Percentiles rank a stretch among this genome's conserved stretches.
These are phyloP conservation scores for Apiospora saccharicola DNA, from an alignment of 2,329 filamentous ascomycete genomes.

Conservation along the genomic window DNA sequence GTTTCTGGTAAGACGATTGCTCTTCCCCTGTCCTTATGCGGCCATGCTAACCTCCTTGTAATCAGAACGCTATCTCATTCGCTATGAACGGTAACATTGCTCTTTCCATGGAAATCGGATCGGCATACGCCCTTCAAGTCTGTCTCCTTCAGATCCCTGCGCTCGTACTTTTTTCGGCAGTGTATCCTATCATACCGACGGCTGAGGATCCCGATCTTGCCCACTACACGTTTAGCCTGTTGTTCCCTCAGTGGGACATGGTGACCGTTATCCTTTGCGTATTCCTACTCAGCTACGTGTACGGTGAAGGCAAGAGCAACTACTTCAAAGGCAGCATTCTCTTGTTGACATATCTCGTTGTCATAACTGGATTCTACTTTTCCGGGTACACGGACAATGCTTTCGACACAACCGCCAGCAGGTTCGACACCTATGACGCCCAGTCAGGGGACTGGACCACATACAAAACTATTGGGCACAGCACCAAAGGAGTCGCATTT, in stretches of 20 bases:
- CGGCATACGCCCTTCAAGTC: conserved; percentile 94
- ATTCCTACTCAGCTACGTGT: conserved; percentile 96
- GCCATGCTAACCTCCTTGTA: conserved; percentile 5
- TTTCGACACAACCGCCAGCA: conserved; percentile 53
- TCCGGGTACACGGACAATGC: conserved; percentile 62
- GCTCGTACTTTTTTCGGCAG: conserved; percentile 87
- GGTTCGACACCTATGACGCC: conserved; percentile 62
- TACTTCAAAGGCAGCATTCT: conserved; percentile 99
- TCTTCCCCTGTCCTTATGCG: not conserved
- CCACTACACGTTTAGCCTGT: conserved; percentile 79
- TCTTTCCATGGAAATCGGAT: conserved; percentile 98
- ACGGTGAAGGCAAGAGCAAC: conserved; percentile 98
- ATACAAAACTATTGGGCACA: conserved; percentile 62
- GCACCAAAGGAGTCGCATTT: conserved; percentile 48
- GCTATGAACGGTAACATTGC: conserved; percentile 99
- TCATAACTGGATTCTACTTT: conserved; percentile 91
- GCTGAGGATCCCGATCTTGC: conserved; percentile 50
- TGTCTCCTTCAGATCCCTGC: conserved; percentile 94
- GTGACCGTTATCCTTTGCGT: conserved; percentile 95
- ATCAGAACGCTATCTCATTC: conserved; percentile 94
- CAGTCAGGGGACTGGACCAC: conserved; percentile 56
- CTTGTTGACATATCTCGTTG: conserved; percentile 90
- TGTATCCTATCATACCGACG: conserved; percentile 62
- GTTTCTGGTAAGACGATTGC: conserved; percentile 74
- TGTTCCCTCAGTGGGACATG: conserved; percentile 99